Base-by-base conservation (phyloP, 2,329 filamentous ascomycete species). In the Pezicula rhizophila region DNA sequence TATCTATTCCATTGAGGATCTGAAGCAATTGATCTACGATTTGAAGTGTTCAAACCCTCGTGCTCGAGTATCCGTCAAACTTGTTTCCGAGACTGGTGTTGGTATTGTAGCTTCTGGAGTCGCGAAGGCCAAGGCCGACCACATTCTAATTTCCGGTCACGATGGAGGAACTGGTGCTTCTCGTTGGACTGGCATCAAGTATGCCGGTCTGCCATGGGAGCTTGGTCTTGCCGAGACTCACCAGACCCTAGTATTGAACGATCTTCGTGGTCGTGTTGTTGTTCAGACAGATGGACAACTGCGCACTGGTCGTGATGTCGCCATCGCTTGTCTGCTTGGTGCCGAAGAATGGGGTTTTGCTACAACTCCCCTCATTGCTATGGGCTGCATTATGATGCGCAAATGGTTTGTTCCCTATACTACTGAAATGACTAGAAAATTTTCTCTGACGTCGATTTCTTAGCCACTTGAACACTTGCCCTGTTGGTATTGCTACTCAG, bases 331-430 rank as follows among this genome's bases (percentile, higher is more conserved):
- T 77, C 70, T 97, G 62, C 84, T 97, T 47, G 92, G 92, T 73
- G 92, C 92, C n/a, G 92, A 97, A 70, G 92, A 97, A 72, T 97
- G 89, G 82, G 92, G 92, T 15, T 97, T 97, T 63, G 92, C 92
- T 37, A 97, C 92, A 0, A 87, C 92, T 52, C 92, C 92, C 62
- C 73, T 97, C 47, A 96, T 96, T 60, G 92, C 92, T 47, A 93
- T 97, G 88, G 92, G 92, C 14, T 97, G 91, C 64, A 89, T 97
- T 53, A 88, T 96, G 75, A 96, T 96, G 90, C 65, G 90, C 0
- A 91, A 91, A 64, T 89, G 84, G 55, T 79, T 80, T 58, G 56
- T 52, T 57, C 57, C 28, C 25, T 41, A 23, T 33, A 25, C 23
- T 31, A 37, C 14, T 38, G 58, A 46, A 18, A 17, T 43, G 33